Evolutionary conservation across 2,329 filamentous ascomycete species (phyloP).

Genomic region (Colletotrichum scovillei): DNA sequence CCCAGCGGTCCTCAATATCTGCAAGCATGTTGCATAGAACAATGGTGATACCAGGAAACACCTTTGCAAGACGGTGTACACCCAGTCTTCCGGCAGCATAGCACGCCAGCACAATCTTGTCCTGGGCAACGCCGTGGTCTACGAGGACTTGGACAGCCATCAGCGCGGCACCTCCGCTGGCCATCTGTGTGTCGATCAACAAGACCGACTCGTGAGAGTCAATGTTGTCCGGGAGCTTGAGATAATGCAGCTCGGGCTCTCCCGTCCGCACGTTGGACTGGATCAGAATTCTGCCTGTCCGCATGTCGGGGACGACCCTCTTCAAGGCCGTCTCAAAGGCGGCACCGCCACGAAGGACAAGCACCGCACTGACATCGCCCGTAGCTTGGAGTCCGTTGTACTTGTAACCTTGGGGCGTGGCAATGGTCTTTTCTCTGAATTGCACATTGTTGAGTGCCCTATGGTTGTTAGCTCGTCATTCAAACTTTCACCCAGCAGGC

Average conservation of each 20-base stretch:
- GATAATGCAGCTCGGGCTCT: conserved; percentile 93
- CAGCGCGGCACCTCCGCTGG: conserved; percentile 83
- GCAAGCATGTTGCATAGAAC: conserved; percentile 86
- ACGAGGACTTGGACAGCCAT: conserved; percentile 98
- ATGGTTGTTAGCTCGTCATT: conserved; percentile 18
- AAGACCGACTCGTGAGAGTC: conserved; percentile 82
- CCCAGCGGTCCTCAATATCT: conserved; percentile 88
- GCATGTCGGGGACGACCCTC: conserved; percentile 91
- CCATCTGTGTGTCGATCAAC: conserved; percentile 93
- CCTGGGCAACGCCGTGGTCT: conserved; percentile 88
- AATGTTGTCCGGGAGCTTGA: conserved; percentile 82
- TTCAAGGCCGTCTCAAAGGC: conserved; percentile 89
- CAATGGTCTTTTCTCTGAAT: conserved; percentile 72
- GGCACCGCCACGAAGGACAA: conserved; percentile 88
- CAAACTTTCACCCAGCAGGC: too few species aligned
- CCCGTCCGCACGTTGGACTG: conserved; percentile 87
- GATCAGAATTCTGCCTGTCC: conserved; percentile 88
- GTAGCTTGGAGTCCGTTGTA: conserved; percentile 79
- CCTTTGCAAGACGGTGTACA: conserved; percentile 84
- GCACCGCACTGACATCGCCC: conserved; percentile 85
- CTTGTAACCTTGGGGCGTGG: conserved; percentile 75
- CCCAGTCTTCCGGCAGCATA: conserved; percentile 90
- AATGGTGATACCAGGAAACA: conserved; percentile 88
- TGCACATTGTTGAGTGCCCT: conserved; percentile 82
- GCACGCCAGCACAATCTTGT: conserved; percentile 91